Percentiles rank a stretch among this genome's conserved stretches.
Conservation (phyloP, 2,329 filamentous ascomycete genomes). For the Lomentospora prolificans region DNA sequence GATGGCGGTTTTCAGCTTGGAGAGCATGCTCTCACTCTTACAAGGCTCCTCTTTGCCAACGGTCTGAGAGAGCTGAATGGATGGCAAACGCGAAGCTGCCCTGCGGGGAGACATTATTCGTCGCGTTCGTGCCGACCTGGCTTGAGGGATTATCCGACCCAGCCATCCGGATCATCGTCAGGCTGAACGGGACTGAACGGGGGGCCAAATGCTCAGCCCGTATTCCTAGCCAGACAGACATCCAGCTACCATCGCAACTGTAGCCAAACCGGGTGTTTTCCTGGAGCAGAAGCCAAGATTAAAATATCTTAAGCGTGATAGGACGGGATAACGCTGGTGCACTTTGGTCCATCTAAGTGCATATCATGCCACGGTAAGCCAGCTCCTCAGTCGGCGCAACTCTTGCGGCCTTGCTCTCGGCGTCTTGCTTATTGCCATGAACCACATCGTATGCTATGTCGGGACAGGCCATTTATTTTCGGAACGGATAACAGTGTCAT, state of each 20-base stretch:
- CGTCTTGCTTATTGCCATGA: background rate
- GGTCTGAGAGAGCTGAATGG: background rate
- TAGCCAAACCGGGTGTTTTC: background rate
- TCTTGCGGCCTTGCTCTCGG: background rate
- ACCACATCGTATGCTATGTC: background rate
- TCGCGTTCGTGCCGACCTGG: background rate
- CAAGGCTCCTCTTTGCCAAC: background rate
- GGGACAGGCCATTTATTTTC: background rate
- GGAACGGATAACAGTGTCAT: constrained; percentile 2
- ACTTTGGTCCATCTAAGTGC: too few relatives aligned
- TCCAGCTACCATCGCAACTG: background rate
- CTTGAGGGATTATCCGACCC: background rate
- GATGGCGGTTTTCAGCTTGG: background rate
- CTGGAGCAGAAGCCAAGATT: background rate
- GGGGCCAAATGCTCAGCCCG: background rate
- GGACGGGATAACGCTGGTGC: too few relatives aligned
- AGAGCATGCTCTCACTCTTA: background rate
- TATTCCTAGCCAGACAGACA: background rate
- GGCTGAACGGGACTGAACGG: background rate
- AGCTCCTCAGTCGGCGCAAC: too few relatives aligned
- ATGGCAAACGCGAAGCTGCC: background rate
- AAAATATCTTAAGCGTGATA: background rate
- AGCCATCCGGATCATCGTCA: background rate
- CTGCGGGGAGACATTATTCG: background rate
- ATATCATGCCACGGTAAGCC: too few relatives aligned